Evolutionary conservation across 1,284 basidiomycete genomes (phyloP).

Genomic region (Termitomyces sp.): DNA sequence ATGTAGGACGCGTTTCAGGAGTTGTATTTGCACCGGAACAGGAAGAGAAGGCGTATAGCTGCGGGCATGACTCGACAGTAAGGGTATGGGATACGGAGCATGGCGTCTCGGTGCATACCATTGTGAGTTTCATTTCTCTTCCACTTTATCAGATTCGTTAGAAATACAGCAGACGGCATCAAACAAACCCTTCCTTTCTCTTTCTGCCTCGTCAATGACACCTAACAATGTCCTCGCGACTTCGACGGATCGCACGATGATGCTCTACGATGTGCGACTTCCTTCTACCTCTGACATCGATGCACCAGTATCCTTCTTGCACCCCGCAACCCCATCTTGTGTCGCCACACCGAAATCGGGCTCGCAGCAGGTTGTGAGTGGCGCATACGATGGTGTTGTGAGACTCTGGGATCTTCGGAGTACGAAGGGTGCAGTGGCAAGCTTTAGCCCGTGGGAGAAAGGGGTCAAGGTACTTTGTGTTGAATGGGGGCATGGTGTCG

Average conservation of each 20-base stretch:
- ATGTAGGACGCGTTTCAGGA: slow-evolving; percentile 68
- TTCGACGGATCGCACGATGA: slow-evolving; percentile 67
- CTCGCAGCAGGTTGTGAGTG: slow-evolving; percentile 67
- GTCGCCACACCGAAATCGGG: slow-evolving; percentile 40
- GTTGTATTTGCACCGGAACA: slow-evolving; percentile 43
- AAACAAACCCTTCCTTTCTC: slow-evolving; percentile 66
- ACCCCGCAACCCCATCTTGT: slow-evolving; percentile 73
- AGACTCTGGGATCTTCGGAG: slow-evolving; percentile 87
- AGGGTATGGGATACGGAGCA: slow-evolving; percentile 68
- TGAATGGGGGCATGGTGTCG: slow-evolving; percentile 71
- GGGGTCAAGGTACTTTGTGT: slow-evolving; percentile 60
- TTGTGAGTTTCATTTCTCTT: slow-evolving; percentile 41
- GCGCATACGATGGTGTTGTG: slow-evolving; percentile 79
- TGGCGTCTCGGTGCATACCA: slow-evolving; percentile 61
- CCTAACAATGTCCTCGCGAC: slow-evolving; percentile 44
- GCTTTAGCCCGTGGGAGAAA: slow-evolving; percentile 61
- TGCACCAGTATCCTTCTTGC: slow-evolving; percentile 43
- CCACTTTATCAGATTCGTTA: background rate
- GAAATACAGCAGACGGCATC: slow-evolving; percentile 47
- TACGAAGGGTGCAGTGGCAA: slow-evolving; percentile 55
- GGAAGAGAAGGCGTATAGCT: slow-evolving; percentile 57
- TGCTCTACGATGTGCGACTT: slow-evolving; percentile 60
- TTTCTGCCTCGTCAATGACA: slow-evolving; percentile 30
- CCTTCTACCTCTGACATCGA: slow-evolving; percentile 27
- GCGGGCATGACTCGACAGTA: slow-evolving; percentile 74